These are phyloP conservation scores for Diversispora eburnea DNA, from an alignment of 192 early-diverging fungal genomes.

Conservation along the genomic window DNA sequence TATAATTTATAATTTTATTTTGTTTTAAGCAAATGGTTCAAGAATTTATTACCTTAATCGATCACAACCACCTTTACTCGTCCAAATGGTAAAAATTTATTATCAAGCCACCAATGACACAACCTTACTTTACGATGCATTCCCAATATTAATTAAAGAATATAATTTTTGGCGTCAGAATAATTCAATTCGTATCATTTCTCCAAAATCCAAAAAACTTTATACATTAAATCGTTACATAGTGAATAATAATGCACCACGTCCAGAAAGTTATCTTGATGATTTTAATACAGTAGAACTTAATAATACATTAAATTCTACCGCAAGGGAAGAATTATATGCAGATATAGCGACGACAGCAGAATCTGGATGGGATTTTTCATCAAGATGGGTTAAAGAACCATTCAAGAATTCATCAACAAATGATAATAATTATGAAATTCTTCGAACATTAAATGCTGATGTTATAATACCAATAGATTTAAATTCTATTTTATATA, in stretches of 20 bases:
- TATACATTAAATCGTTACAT: slow-evolving; percentile 51
- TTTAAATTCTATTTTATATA: slow-evolving; percentile 67
- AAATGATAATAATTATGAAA: slow-evolving; percentile 19
- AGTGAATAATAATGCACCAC: slow-evolving; percentile 51
- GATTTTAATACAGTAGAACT: slow-evolving; percentile 55
- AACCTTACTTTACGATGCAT: slow-evolving; percentile 40
- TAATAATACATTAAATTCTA: slow-evolving; percentile 30
- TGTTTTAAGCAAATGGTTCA: slow-evolving; percentile 61
- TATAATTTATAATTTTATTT: not conserved
- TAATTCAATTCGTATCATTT: slow-evolving; percentile 42
- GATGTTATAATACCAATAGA: slow-evolving; percentile 61
- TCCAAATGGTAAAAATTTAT: slow-evolving; percentile 66
- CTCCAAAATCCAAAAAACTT: slow-evolving; percentile 25
- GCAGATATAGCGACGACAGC: slow-evolving; percentile 65
- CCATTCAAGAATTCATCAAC: slow-evolving; percentile 1
- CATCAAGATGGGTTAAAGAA: slow-evolving; percentile 53
- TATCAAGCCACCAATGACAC: slow-evolving; percentile 49
- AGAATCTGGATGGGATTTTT: slow-evolving; percentile 73
- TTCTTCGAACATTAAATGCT: slow-evolving; percentile 56
- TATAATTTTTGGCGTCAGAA: slow-evolving; percentile 60
- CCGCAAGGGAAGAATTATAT: slow-evolving; percentile 43
- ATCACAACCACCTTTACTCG: slow-evolving; percentile 70
- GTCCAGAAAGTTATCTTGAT: slow-evolving; percentile 63
- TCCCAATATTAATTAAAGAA: slow-evolving; percentile 58
- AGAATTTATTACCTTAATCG: slow-evolving; percentile 71